A percentile compares a stretch with the other conserved stretches of the same genome.
Evolutionary conservation across 2,329 filamentous ascomycete genomes (phyloP).

Genomic region (Trichoderma afroharzianum): DNA sequence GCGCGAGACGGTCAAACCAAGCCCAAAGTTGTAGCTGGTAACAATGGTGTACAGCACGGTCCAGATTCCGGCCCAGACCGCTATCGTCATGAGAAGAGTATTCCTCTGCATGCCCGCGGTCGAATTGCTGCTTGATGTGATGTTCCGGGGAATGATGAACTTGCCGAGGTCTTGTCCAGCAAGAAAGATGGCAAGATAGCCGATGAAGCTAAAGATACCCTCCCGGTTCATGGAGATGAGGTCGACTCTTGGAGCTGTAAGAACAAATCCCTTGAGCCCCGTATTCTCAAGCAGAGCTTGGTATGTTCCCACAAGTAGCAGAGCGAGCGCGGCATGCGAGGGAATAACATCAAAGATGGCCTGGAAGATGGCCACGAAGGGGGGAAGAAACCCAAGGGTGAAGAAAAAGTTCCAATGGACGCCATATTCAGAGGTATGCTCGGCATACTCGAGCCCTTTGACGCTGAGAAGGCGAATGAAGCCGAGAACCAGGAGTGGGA

Average conservation of each 20-base stretch:
- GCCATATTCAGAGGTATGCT: slow-evolving; percentile 95
- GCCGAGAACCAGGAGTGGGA: slow-evolving; percentile 78
- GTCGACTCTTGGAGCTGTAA: slow-evolving; percentile 74
- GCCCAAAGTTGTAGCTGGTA: slow-evolving; percentile 66
- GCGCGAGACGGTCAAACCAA: slow-evolving; percentile 75
- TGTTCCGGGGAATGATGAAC: slow-evolving; percentile 65
- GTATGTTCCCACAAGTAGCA: slow-evolving; percentile 67
- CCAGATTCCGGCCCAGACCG: slow-evolving; percentile 65
- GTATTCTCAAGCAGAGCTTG: slow-evolving; percentile 74
- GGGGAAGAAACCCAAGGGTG: slow-evolving; percentile 82
- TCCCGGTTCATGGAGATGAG: slow-evolving; percentile 88
- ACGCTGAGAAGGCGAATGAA: slow-evolving; percentile 79
- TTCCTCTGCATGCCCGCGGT: slow-evolving; percentile 47
- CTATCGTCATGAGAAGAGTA: slow-evolving; percentile 60
- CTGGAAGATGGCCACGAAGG: slow-evolving; percentile 82
- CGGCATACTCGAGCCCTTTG: slow-evolving; percentile 92
- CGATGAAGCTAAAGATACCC: slow-evolving; percentile 90
- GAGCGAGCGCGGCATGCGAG: slow-evolving; percentile 71
- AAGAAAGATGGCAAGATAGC: slow-evolving; percentile 93
- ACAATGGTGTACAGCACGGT: slow-evolving; percentile 63
- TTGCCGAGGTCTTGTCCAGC: slow-evolving; percentile 82
- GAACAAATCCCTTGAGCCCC: slow-evolving; percentile 73
- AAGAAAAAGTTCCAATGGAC: slow-evolving; percentile 99
- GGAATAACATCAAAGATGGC: slow-evolving; percentile 65
- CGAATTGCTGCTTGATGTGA: slow-evolving; percentile 41